Base-by-base conservation (phyloP, 2,329 filamentous ascomycete genomes). In the Sarocladium oryzae region DNA sequence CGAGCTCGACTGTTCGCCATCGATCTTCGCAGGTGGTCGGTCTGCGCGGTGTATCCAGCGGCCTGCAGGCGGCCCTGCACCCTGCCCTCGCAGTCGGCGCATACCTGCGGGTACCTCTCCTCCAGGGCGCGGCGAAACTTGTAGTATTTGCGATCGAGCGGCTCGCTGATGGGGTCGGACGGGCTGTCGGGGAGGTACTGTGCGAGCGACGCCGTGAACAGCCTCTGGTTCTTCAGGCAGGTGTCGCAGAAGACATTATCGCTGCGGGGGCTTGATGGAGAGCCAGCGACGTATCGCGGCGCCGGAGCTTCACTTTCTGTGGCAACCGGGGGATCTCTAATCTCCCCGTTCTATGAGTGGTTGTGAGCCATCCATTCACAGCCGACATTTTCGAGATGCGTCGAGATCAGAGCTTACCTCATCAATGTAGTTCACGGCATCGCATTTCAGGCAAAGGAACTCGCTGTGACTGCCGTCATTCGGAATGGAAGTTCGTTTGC, bases 351-450 rank as follows among this genome's bases (percentile, higher is more conserved):
- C 87, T 93, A 61, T 2, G 53, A 9, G 11, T 1, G 3, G 43
- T 60, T 45, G 60, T 54, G 21, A 20, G 33, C 4, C 13, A 28
- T 36, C 35, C 10, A n/a, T n/a, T n/a, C n/a, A n/a, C n/a, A n/a
- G n/a, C n/a, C n/a, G n/a, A 59, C 58, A 53, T 59, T 61, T 49
- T 60, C 56, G 9, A 48, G 20, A 51, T 50, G 28, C 38, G 20
- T 18, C 53, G 30, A 20, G 38, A 18, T 30, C 35, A 10, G 37
- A 20, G 24, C 55, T 20, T 71, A 93, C 90, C 73, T 92, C 78
- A 65, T 99, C 93, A 28, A 96, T 75, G 70, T 89, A 88, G 68
- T 97, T 99, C 53, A 85, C 83, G 16, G 91, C 88, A 60, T 93
- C 88, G 73, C 93, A 99, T 55, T 79, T 73, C 18, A 78, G 70